Base-by-base conservation (phyloP, 2,329 filamentous ascomycete genomes). In the Verruconis gallopava region DNA sequence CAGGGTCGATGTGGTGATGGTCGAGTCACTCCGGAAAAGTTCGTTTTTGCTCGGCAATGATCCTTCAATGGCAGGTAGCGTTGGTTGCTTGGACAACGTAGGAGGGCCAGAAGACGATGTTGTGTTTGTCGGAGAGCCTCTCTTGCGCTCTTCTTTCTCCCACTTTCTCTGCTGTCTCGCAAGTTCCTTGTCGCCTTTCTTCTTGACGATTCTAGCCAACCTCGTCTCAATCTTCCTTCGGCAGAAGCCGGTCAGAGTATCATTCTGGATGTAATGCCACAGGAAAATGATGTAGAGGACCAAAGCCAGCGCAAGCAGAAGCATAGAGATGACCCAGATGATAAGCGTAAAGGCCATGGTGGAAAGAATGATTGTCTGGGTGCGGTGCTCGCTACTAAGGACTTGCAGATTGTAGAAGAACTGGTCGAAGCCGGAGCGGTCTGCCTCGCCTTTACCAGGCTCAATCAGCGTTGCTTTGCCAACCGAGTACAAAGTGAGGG, bases 341-440 rank as follows among this genome's bases (percentile, higher is more conserved):
- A 95, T 58, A 17, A 94, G 60, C 3, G 89, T 95, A 63, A 94
- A 96, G 48, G 86, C 65, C 91, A 96, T 96, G 60, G 85, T 80
- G 30, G 79, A 83, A 40, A 96, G 69, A 50, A 95, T 82, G 46
- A 91, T 64, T 1, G 83, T 84, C 59, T 94, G 85, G 49, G 79
- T 76, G 47, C 76, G 78, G 58, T 93, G 80, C 22, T 79, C 67
- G 13, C 79, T 68, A 21, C 83, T 82, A 22, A 96, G 71, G 6
- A 72, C 64, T 50, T 75, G 72, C 49, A 96, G 70, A 53, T 95
- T 95, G 53, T 79, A 65, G 57, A 91, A 94, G 62, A 96, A 93
- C 47, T 81, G 78, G 14, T 74, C 63, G 21, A 93, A 63, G 33
- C 84, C 68, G 38, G 71, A 72, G 42, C 59, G 54, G 3, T 65